phyloP scores from a whole-genome alignment of 73 alveolate genomes.

The Symbiodinium pilosum region DNA sequence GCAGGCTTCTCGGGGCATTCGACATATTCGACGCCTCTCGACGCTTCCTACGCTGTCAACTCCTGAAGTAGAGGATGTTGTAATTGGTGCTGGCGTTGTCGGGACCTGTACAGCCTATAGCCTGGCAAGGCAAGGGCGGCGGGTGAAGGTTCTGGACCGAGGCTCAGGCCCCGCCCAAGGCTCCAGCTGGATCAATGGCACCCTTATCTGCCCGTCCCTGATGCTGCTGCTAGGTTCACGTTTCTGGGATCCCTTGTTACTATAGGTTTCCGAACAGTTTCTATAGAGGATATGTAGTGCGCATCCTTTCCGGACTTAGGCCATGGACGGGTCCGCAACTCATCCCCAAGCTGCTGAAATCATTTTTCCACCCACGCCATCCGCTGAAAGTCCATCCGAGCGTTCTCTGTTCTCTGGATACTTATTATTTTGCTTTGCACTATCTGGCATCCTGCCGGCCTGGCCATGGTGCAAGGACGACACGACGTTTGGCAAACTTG shows the following conservation, averaged over 20 bases:
- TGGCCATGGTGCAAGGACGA: background rate
- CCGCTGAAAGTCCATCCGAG: slow-evolving; percentile 19
- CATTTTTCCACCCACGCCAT: background rate
- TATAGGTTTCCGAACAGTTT: too few species aligned
- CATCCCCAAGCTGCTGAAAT: background rate
- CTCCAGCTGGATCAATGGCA: slow-evolving; percentile 25
- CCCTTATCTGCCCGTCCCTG: slow-evolving; percentile 19
- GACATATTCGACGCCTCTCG: background rate
- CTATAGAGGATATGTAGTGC: too few species aligned
- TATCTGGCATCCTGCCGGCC: slow-evolving; percentile 25
- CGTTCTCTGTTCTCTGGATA: background rate
- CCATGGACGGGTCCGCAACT: slow-evolving; percentile 15
- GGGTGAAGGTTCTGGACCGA: background rate
- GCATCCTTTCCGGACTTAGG: too few species aligned
- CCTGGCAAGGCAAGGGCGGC: background rate
- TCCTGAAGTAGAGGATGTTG: background rate
- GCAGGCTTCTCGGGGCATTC: too few species aligned
- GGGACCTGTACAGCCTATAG: slow-evolving; percentile 4
- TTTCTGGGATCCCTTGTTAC: too few species aligned
- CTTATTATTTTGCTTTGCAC: background rate
- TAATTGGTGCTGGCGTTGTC: slow-evolving; percentile 21
- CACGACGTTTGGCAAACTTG: background rate
- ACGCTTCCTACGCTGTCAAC: too few species aligned
- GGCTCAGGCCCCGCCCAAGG: background rate
- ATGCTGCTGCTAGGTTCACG: too few species aligned